Evolutionary conservation across 176 grass and related monocot genomes (phyloP).

Genomic region (Oryza meyeriana): DNA sequence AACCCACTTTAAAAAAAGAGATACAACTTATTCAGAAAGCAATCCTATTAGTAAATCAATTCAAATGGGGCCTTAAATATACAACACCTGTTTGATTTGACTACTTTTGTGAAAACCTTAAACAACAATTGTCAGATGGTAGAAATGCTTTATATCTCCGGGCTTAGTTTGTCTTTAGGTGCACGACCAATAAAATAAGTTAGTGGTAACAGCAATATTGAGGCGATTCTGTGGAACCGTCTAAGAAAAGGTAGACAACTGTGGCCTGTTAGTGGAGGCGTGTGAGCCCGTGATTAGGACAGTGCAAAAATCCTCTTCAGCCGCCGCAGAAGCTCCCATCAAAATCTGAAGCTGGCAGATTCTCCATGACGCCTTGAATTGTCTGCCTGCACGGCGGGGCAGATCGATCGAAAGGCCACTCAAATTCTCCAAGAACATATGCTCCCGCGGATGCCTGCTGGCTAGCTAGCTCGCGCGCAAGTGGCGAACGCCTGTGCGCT

Average conservation of each 20-base stretch:
- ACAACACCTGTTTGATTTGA: too few species aligned
- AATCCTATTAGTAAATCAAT: too few species aligned
- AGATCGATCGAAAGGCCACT: background rate
- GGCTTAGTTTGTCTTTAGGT: too few species aligned
- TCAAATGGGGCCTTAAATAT: too few species aligned
- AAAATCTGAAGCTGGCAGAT: background rate
- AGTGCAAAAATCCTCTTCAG: background rate
- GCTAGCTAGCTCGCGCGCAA: background rate
- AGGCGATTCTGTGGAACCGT: too few species aligned
- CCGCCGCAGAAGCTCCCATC: background rate
- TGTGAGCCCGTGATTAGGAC: background rate
- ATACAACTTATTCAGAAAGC: too few species aligned
- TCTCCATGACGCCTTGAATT: background rate
- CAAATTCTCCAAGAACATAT: background rate
- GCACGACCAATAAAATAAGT: too few species aligned
- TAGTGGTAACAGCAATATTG: too few species aligned
- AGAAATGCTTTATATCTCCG: too few species aligned
- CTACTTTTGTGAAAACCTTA: too few species aligned
- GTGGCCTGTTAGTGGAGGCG: background rate
- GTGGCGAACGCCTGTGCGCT: background rate
- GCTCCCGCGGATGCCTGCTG: background rate
- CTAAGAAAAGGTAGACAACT: background rate
- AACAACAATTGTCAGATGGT: too few species aligned
- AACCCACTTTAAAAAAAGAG: too few species aligned
- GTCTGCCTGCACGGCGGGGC: background rate